Base-by-base conservation (phyloP, 2,329 filamentous ascomycete species). In the Apiospora hydei region DNA sequence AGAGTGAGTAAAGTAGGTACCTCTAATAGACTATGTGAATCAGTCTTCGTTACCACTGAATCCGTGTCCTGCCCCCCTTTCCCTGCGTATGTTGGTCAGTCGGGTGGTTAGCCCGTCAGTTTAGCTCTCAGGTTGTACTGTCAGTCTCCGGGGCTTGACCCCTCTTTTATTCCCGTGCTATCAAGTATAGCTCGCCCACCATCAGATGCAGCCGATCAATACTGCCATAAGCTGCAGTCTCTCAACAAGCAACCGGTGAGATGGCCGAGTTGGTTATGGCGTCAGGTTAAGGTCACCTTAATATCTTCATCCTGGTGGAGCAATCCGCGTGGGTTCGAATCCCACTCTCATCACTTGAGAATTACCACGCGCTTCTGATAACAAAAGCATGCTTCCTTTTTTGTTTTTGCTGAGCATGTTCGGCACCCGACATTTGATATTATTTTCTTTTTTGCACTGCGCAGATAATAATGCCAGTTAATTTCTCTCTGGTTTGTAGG, bases 281-380 rank as follows among this genome's bases (percentile, higher is more conserved):
- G 68, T 41, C 68, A 69, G 68, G 68, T 69, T 69, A 69, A 69
- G 68, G 68, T 69, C 34, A 69, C 68, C 68, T 69, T 69, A 44
- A 69, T 38, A 69, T 16, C 46, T 57, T 34, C 34, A 57, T 69
- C 67, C 67, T 69, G 67, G 72, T 73, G 68, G 69, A 72, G 72
- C 67, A 72, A 73, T 78, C 76, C 76, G 74, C 77, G 77, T 78
- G 77, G 77, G 77, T 78, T 78, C 77, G 74, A 78, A 74, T 78
- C 77, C 77, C 76, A 78, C 77, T 78, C 77, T 78, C 73, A 74
- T 78, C 76, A 77, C 16, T 64, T 24, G 34, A 41, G 21, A 41
- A n/a, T 11, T 64, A 64, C 57, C 57, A 64, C 57, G 57, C 34
- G 34, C 57, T 64, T 64, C 57, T 64, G 57, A 41, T 34, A 10